Evolutionary conservation across 495 filamentous ascomycete genomes (phyloP).

Genomic region (Friedmanniomyces simplex): DNA sequence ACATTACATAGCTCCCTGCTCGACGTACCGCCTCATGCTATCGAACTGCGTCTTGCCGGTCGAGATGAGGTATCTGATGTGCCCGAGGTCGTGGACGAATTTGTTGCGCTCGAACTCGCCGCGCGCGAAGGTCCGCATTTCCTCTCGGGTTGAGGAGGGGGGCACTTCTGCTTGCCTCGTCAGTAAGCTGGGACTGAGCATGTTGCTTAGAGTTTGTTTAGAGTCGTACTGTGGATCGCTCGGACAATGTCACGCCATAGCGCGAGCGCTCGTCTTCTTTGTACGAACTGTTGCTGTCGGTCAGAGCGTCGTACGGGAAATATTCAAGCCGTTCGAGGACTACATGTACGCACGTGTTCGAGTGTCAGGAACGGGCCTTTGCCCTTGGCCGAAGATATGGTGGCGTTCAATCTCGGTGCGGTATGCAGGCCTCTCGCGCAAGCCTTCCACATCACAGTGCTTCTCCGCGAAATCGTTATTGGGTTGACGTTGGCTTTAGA

Average conservation of each 20-base stretch:
- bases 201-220: neutral
- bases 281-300: constrained; percentile 47
- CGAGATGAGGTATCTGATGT: constrained; percentile 53
- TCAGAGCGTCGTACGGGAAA: neutral
- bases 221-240: constrained; percentile 24
- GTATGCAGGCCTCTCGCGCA: neutral
- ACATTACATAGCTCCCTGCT: constrained; percentile 32
- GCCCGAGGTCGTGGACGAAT: constrained; percentile 53
- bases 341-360: constrained; percentile 31
- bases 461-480: neutral
- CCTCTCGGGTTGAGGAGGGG: constrained; percentile 45
- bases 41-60: constrained; percentile 53
- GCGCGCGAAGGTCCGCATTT: constrained; percentile 62
- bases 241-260: constrained; percentile 50
- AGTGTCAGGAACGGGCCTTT: constrained; percentile 25
- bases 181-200: no score
- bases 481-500: neutral
- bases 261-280: constrained; percentile 42
- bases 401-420: constrained; percentile 1
- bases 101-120: constrained; percentile 67
- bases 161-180: constrained; percentile 29
- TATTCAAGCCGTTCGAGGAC: no score
- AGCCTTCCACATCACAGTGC: no score
- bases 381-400: constrained; percentile 12
- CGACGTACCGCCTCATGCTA: constrained; percentile 46